These are phyloP conservation scores for Exophiala spinifera DNA, from an alignment of 2,329 filamentous ascomycete species.

Conservation along the genomic window DNA sequence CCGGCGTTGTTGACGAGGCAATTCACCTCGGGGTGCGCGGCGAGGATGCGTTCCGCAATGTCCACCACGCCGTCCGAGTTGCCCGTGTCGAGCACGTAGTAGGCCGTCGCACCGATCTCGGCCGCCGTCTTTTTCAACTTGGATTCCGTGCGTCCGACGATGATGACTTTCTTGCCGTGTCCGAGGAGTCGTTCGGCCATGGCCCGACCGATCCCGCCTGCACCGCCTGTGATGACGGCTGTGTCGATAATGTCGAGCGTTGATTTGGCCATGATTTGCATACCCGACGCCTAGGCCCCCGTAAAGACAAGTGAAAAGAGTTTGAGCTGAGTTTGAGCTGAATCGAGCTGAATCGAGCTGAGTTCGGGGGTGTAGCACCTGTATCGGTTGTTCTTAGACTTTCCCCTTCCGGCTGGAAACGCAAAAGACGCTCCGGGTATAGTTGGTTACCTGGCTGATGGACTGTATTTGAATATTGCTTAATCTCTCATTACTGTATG, in stretches of 20 bases:
- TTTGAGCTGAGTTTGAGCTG: too few species aligned
- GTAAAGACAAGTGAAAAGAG: too few species aligned
- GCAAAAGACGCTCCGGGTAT: too few species aligned
- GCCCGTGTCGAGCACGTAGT: conserved; percentile 54
- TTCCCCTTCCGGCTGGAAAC: too few species aligned
- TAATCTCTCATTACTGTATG: too few species aligned
- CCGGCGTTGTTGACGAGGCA: conserved; percentile 60
- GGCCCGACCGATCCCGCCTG: conserved; percentile 30
- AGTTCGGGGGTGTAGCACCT: too few species aligned
- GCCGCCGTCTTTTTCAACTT: conserved; percentile 47
- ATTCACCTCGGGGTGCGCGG: conserved; percentile 54
- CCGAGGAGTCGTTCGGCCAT: conserved; percentile 27
- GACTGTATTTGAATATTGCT: too few species aligned
- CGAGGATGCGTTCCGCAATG: conserved; percentile 47
- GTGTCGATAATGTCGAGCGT: conserved; percentile 6
- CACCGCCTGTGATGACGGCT: conserved; percentile 30
- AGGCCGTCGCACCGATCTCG: conserved; percentile 47
- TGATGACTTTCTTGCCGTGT: conserved; percentile 29
- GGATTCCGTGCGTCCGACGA: conserved; percentile 46
- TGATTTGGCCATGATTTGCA: background rate
- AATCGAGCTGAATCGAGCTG: too few species aligned
- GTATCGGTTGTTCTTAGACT: too few species aligned
- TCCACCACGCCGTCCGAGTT: conserved; percentile 37
- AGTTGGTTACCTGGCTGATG: too few species aligned
- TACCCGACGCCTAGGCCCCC: too few species aligned